These are phyloP conservation scores for Tylopilus sp. DNA, from an alignment of 768 basidiomycete species.

Conservation along the genomic window DNA sequence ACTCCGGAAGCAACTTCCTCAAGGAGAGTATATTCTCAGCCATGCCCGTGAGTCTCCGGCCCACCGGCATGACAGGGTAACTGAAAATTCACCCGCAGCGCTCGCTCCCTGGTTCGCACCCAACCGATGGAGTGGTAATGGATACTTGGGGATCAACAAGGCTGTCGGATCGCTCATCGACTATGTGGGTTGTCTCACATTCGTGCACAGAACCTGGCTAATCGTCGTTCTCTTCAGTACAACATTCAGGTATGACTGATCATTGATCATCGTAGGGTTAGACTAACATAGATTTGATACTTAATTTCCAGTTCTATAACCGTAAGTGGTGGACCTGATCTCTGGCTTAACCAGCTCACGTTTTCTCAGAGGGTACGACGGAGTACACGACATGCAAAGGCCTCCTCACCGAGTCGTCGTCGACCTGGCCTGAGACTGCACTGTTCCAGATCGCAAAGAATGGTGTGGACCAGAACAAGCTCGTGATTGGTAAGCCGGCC, in stretches of 20 bases:
- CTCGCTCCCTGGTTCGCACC: too few relatives aligned
- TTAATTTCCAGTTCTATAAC: conserved; percentile 19
- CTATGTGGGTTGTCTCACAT: too few relatives aligned
- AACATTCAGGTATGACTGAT: conserved; percentile 34
- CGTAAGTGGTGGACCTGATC: conserved; percentile 10
- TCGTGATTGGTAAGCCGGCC: conserved; percentile 53
- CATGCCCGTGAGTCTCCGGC: conserved; percentile 29
- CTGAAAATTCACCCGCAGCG: too few relatives aligned
- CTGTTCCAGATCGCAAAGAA: conserved; percentile 44
- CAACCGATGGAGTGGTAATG: too few relatives aligned
- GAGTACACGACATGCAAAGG: conserved; percentile 61
- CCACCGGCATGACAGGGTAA: too few relatives aligned
- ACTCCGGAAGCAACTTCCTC: conserved; percentile 30
- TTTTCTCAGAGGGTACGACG: conserved; percentile 39
- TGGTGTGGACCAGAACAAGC: conserved; percentile 43
- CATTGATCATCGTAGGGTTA: too few relatives aligned
- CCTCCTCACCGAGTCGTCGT: conserved; percentile 54
- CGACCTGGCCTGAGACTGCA: conserved; percentile 55
- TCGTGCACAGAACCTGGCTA: too few relatives aligned
- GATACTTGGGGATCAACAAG: too few relatives aligned
- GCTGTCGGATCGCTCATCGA: too few relatives aligned
- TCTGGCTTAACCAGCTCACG: conserved; percentile 24
- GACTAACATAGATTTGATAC: background rate
- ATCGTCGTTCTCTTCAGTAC: conserved; percentile 23
- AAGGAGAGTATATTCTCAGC: conserved; percentile 28